Base-by-base conservation (phyloP, 768 basidiomycete genomes). In the Phylloporus arenicola region DNA sequence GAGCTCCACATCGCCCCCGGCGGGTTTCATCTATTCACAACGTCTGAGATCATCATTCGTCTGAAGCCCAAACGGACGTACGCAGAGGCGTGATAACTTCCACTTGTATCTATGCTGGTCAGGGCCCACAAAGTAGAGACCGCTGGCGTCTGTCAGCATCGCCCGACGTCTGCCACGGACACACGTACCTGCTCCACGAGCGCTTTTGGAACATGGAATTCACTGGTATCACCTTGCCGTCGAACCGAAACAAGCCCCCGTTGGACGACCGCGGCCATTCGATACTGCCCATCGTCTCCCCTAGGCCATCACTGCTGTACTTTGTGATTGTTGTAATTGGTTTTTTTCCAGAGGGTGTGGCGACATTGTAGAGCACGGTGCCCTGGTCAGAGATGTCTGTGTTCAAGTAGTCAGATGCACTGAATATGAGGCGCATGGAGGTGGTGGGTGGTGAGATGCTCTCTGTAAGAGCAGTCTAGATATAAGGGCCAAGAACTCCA, bases 61-160 rank as follows among this genome's bases (percentile, higher is more conserved):
- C 12, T 1, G 9, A 25, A 17, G 6, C 20, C 16, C 3, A 41
- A n/a, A 29, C 10, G 17, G 4, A 45, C 57, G 39, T 29, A 61
- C 64, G 54, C 51, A 47, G 13, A 59, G 55, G 1, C 53, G 54
- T 6, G 46, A 41, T 12, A 20, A 41, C 6, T 48, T 52, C 68
- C 66, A 70, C 12, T 60, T 57, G 50, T 65, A 68, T 43, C 53
- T 46, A 13, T 39, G 56, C 1, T 61, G 56, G 46, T 67, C 64
- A 0, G 55, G 64, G 2, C 62, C 68, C 9, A 41, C 48, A 42
- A 68, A 67, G 3, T 56, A 41, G n/a, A 60, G 62, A 25, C 57
- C 52, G 29, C 64, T 68, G 29, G 29, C 29, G 29, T 30, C 29
- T 12, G 2, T 30, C 29, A 30, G 11, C 29, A 30, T 30, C 11